Conservation (phyloP, 2,329 filamentous ascomycete genomes). For the Pseudocercospora crystallina region DNA sequence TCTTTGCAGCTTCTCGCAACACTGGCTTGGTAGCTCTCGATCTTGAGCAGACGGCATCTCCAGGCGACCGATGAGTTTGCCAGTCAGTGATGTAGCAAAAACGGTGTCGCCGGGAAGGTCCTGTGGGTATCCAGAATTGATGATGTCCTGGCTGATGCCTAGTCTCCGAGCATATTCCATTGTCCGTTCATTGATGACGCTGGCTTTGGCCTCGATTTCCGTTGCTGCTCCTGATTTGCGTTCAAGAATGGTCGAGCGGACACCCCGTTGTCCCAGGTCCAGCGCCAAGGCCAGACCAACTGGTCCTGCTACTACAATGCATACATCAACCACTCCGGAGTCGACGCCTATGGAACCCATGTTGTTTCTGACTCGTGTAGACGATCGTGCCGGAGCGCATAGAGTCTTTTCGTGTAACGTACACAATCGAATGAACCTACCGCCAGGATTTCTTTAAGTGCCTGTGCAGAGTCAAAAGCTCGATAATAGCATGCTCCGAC, state of each 20-base stretch:
- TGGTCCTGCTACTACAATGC: slow-evolving; percentile 6
- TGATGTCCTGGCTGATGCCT: background rate
- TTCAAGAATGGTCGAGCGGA: slow-evolving; percentile 2
- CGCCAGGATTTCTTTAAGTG: no score
- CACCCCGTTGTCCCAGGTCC: slow-evolving; percentile 4
- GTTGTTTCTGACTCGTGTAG: no score
- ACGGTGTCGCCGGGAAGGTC: slow-evolving; percentile 6
- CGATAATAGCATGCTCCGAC: no score
- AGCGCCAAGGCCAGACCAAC: slow-evolving; percentile 5
- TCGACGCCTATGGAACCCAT: no score
- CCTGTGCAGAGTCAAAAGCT: no score
- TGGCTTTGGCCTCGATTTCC: slow-evolving; percentile 5
- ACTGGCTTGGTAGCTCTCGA: slow-evolving; percentile 1
- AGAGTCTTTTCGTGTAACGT: no score
- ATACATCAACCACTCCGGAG: no score
- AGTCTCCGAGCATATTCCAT: slow-evolving; percentile 7
- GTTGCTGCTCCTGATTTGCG: slow-evolving; percentile 4
- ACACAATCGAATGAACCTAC: no score
- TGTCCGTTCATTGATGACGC: slow-evolving; percentile 7
- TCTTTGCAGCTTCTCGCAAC: slow-evolving; percentile 7
- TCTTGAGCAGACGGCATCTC: slow-evolving; percentile 1
- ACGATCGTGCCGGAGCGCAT: no score
- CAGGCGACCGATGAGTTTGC: slow-evolving; percentile 1
- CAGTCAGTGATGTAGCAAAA: slow-evolving; percentile 5
- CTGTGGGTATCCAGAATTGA: slow-evolving; percentile 1